Percentiles rank a stretch among this genome's conserved stretches.
These are phyloP conservation scores for Sanghuangporus baumii DNA, from an alignment of 1,284 basidiomycete genomes.

Conservation along the genomic window DNA sequence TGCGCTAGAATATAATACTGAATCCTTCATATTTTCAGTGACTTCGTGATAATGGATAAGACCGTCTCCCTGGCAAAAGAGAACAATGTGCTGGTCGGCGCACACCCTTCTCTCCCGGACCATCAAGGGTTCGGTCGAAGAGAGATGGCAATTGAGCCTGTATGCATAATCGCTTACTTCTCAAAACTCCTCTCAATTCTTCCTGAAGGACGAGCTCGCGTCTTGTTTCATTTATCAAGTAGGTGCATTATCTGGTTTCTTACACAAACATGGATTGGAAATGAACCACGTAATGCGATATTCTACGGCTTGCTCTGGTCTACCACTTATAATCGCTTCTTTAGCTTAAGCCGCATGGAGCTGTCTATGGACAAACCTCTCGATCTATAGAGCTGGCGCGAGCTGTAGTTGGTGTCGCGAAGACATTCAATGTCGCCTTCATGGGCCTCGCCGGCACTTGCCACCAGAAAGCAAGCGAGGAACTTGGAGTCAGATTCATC, in stretches of 20 bases:
- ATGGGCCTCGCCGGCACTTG: slow-evolving; percentile 56
- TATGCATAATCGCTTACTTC: slow-evolving; percentile 21
- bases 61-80: slow-evolving; percentile 50
- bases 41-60: slow-evolving; percentile 57
- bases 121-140: slow-evolving; percentile 58
- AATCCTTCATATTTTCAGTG: slow-evolving; percentile 28
- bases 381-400: slow-evolving; percentile 47
- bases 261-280: slow-evolving; percentile 40
- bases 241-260: slow-evolving; percentile 51
- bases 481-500: slow-evolving; percentile 49
- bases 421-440: slow-evolving; percentile 47
- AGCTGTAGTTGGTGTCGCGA: slow-evolving; percentile 44
- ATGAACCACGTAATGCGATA: slow-evolving; percentile 40
- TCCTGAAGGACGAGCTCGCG: slow-evolving; percentile 43
- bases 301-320: background rate
- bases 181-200: background rate
- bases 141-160: slow-evolving; percentile 55
- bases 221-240: slow-evolving; percentile 59
- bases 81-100: slow-evolving; percentile 48
- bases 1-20: background rate
- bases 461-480: slow-evolving; percentile 48
- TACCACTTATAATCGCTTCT: background rate
- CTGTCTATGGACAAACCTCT: slow-evolving; percentile 50
- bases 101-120: slow-evolving; percentile 60
- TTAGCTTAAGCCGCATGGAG: slow-evolving; percentile 50